A percentile compares a stretch with the other conserved stretches of the same genome.
These are phyloP conservation scores for Aureobasidium sp. DNA, from an alignment of 2,329 filamentous ascomycete genomes.

Conservation along the genomic window DNA sequence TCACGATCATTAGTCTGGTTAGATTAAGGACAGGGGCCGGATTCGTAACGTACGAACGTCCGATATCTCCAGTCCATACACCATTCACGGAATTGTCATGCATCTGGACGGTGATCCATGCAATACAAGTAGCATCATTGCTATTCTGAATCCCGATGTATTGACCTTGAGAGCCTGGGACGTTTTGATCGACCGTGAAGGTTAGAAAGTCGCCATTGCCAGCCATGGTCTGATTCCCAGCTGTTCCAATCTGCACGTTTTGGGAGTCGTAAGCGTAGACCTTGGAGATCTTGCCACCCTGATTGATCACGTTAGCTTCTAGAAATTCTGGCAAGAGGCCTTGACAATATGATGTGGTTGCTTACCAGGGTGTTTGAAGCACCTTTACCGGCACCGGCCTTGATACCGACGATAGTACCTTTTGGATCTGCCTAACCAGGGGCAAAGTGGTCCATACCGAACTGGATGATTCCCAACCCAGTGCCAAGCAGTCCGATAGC, in stretches of 20 bases:
- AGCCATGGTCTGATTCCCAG: not conserved
- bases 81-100: not conserved
- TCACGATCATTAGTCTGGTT: not conserved
- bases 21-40: not conserved
- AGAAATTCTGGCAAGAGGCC: too few species aligned
- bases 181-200: not conserved
- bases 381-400: not conserved
- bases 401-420: not conserved
- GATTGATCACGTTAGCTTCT: not conserved
- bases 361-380: not conserved
- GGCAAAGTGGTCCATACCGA: not conserved
- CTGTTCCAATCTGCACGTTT: not conserved
- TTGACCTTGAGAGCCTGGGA: not conserved
- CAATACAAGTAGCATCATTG: not conserved
- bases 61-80: not conserved
- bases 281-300: not conserved
- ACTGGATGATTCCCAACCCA: not conserved
- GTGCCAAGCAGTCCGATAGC: not conserved
- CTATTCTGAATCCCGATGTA: not conserved
- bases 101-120: not conserved
- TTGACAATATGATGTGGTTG: too few species aligned
- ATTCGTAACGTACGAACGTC: not conserved
- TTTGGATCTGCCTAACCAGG: not conserved
- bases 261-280: not conserved
- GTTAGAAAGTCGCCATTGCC: not conserved